Evolutionary conservation across 768 basidiomycete genomes (phyloP), one percentile per base, ranked within the genome.

Genomic region (Suillus clintonianus): DNA sequence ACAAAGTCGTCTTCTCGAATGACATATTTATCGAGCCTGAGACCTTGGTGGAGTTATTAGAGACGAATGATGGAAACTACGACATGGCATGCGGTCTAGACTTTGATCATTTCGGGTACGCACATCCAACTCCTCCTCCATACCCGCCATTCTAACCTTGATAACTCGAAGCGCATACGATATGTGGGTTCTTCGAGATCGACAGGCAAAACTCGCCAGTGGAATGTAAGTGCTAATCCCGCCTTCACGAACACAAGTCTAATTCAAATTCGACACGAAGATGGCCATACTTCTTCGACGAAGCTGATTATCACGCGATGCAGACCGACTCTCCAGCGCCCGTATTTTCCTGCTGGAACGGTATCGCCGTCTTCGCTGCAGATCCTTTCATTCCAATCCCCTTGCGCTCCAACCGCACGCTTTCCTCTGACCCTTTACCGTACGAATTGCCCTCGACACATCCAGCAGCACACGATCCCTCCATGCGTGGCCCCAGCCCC

Each of bases 331-430:
- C 77, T 15, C 79, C 82, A 13, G 81, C 75, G 2, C 80, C 82
- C 11, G 81, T 81, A 7, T 79, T 81, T 62, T 64, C 79, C 0
- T 82, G 81, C 69, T 82, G 81, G 81, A 82, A 82, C 57, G 82
- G 82, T 37, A 79, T 82, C 65, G 73, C 74, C 55, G 77, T 76
- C 3, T 77, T 82, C 66, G 50, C 66, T 10, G 76, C 81, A 0
- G 81, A 82, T 57, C 80, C 81, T 5, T 51, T 82, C 36, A 72
- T 81, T 36, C 80, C 81, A 15, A 62, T 79, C 41, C 63, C 73
- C 54, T 72, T 81, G 6, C 81, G 81, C 51, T 67, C 71, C 1
- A 79, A 79, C 50, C 66, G 59, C 17, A 78, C 77, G 15, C 75
- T 81, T n/a, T 81, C 79, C 0, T 68, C 61, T 0, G 42, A 70